A percentile compares a stretch with the other conserved stretches of the same genome.
These are phyloP conservation scores for Ophiostoma pallidulum DNA, from an alignment of 2,329 filamentous ascomycete species.

Conservation along the genomic window DNA sequence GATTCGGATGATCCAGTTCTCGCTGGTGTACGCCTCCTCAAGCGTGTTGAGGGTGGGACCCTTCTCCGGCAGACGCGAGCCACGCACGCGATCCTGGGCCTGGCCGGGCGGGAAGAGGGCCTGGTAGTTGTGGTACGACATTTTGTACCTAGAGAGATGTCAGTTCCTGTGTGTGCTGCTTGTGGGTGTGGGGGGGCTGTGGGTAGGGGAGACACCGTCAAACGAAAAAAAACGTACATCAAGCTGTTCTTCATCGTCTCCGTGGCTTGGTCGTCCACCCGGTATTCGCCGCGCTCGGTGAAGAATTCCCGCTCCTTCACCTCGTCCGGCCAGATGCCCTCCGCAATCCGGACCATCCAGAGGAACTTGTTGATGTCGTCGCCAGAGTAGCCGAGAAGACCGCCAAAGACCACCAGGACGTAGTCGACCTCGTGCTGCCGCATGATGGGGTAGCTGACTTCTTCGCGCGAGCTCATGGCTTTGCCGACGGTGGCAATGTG, in stretches of 20 bases:
- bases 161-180: too few species aligned
- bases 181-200: too few species aligned
- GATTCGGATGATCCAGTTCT: constrained; percentile 99
- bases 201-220: not conserved
- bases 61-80: constrained; percentile 67
- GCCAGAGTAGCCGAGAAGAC: constrained; percentile 90
- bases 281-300: constrained; percentile 86
- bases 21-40: constrained; percentile 95
- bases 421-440: constrained; percentile 98
- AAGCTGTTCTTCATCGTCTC: constrained; percentile 98
- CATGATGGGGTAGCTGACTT: constrained; percentile 98
- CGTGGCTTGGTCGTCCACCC: constrained; percentile 84
- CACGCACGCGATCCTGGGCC: constrained; percentile 81
- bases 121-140: constrained; percentile 99
- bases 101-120: constrained; percentile 85
- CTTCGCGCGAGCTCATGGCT: constrained; percentile 94
- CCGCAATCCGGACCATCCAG: constrained; percentile 99
- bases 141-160: constrained; percentile 74
- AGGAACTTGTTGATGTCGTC: constrained; percentile 99
- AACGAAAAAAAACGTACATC: constrained; percentile 58
- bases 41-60: constrained; percentile 79
- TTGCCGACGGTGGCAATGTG: constrained; percentile 99
- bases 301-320: constrained; percentile 96
- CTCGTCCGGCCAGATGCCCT: constrained; percentile 99
- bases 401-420: constrained; percentile 93